phyloP scores from a whole-genome alignment of 73 alveolate genomes.

The Paramecium sexaurelia region DNA sequence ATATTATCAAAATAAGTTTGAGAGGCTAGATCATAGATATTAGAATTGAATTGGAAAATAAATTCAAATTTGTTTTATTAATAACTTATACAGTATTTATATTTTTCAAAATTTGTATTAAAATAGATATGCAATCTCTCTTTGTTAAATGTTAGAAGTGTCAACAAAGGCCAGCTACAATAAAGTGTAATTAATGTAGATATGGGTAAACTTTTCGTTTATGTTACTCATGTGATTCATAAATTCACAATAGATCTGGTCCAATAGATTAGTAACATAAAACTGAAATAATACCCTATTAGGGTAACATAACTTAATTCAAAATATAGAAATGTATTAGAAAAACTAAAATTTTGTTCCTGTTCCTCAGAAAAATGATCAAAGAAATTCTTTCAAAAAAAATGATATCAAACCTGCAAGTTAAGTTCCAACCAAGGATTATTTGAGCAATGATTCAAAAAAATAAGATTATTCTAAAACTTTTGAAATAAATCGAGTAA shows the following conservation, averaged over 20 bases:
- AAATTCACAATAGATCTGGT: slow-evolving; percentile 50
- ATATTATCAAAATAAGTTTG: too few relatives aligned
- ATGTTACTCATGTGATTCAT: slow-evolving; percentile 57
- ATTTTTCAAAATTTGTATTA: neutral
- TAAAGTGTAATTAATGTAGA: slow-evolving; percentile 35
- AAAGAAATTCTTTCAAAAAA: slow-evolving; percentile 43
- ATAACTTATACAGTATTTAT: neutral
- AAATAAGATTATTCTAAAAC: slow-evolving; percentile 39
- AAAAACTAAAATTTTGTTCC: slow-evolving; percentile 8
- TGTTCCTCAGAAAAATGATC: slow-evolving; percentile 29
- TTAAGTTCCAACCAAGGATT: slow-evolving; percentile 38
- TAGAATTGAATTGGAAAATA: neutral
- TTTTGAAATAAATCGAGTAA: neutral
- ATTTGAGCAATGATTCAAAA: neutral
- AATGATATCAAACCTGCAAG: neutral
- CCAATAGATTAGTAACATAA: slow-evolving; percentile 53
- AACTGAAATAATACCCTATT: slow-evolving; percentile 55
- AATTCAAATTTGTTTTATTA: neutral
- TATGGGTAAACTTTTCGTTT: slow-evolving; percentile 41
- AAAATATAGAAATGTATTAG: slow-evolving; percentile 26
- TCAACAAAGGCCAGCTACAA: slow-evolving; percentile 56
- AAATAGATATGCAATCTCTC: slow-evolving; percentile 48
- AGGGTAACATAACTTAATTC: neutral
- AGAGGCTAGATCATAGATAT: neutral
- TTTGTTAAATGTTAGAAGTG: slow-evolving; percentile 46